Base-by-base conservation (phyloP, 2,329 filamentous ascomycete species). In the Xylaria sp. region DNA sequence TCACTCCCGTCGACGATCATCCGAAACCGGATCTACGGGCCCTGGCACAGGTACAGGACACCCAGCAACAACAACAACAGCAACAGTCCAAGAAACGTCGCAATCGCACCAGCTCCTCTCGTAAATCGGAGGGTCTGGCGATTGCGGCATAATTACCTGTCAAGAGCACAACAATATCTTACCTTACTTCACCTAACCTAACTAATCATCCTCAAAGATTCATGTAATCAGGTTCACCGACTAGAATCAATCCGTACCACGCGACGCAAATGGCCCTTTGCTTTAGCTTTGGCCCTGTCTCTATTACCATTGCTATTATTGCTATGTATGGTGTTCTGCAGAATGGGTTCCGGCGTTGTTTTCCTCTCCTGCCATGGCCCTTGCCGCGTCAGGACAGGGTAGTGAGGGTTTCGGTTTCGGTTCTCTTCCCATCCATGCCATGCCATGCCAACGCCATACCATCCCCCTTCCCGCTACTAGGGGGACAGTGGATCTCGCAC, bases 1-100 rank as follows among this genome's bases (percentile, higher is more conserved):
- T 86, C 71, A 79, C 58, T 24, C 9, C 42, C 34, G 27, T 47
- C 32, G 48, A 53, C 3, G 42, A 61, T 11, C 14, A 51, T 9
- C 17, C 50, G 36, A 51, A 50, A 48, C 34, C 30, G 19, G 58
- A 54, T 19, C 21, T n/a, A 36, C 24, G 17, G 9, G n/a, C 42
- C 45, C 21, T 24, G 9, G 30, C 65, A 11, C 24, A 54, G 24
- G 21, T 17, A 19, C 12, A 53, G 12, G 50, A 21, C 32, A 30
- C 24, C 11, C 24, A 61, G 59, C 9, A 56, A 64, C 42, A 9
- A 32, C 14, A 57, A 14, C 39, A 55, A 17, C 53, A 57, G 9
- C 56, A 56, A 36, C 5, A 19, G 3, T 7, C 7, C 2, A 69
- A 61, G 57, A 53, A 64, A 39, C 57, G 64, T 32, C 61, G 68